These are phyloP conservation scores for Rhodotorula toruloides DNA, from an alignment of 768 basidiomycete species.

Conservation along the genomic window DNA sequence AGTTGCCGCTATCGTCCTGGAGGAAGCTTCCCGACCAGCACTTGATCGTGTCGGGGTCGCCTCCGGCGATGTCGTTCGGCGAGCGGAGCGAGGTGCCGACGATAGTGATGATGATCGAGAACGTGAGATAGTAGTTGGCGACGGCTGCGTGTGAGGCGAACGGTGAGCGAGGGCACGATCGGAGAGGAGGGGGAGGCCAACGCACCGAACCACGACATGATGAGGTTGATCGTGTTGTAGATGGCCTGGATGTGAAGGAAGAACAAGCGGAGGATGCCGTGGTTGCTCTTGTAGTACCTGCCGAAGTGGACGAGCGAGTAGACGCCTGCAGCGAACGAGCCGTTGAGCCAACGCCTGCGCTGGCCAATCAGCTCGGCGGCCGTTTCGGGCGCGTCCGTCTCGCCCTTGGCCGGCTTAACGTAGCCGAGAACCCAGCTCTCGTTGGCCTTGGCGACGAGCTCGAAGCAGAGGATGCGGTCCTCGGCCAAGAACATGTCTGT, in stretches of 20 bases:
- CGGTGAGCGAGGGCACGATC: background rate
- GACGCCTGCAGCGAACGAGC: conserved; percentile 64
- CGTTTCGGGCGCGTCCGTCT: conserved; percentile 59
- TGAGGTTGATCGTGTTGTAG: conserved; percentile 74
- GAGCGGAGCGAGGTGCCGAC: conserved; percentile 33
- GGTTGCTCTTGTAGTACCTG: conserved; percentile 65
- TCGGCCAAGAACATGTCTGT: conserved; percentile 59
- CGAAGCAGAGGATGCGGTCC: conserved; percentile 96
- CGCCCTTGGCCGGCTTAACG: conserved; percentile 75
- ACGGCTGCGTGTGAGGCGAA: conserved; percentile 18
- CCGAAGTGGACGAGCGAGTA: conserved; percentile 80
- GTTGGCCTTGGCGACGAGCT: conserved; percentile 82
- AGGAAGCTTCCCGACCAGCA: conserved; percentile 42
- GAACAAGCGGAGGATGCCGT: conserved; percentile 87
- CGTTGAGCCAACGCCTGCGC: conserved; percentile 92
- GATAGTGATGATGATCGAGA: conserved; percentile 36
- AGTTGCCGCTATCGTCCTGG: conserved; percentile 26
- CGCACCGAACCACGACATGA: conserved; percentile 81
- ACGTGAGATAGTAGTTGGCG: conserved; percentile 40
- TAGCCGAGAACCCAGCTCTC: conserved; percentile 77
- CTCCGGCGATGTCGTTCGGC: conserved; percentile 36
- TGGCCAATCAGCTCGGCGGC: conserved; percentile 89
- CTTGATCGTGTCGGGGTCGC: conserved; percentile 23
- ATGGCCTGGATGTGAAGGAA: conserved; percentile 91
- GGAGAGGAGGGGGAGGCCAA: background rate